phyloP scores from a whole-genome alignment of 768 basidiomycete species.

The Leucocoprinus leucothites region DNA sequence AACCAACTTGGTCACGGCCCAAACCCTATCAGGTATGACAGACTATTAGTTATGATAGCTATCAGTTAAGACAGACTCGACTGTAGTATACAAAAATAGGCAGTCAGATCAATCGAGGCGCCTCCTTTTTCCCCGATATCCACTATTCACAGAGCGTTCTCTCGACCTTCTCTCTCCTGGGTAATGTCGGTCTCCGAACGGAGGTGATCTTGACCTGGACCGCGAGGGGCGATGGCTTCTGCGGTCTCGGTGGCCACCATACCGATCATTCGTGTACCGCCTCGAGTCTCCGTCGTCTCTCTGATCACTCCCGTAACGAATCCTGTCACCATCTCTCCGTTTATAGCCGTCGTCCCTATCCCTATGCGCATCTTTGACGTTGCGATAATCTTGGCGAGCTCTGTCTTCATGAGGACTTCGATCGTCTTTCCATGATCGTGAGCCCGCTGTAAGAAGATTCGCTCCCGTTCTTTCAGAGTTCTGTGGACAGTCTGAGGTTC shows the following conservation, averaged over 20 bases:
- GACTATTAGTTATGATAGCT: too few relatives aligned
- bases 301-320: slow-evolving; percentile 11
- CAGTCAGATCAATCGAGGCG: slow-evolving; percentile 44
- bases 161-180: slow-evolving; percentile 29
- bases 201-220: slow-evolving; percentile 31
- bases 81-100: not conserved
- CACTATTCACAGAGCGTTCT: slow-evolving; percentile 16
- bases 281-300: slow-evolving; percentile 19
- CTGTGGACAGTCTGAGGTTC: slow-evolving; percentile 29
- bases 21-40: too few relatives aligned
- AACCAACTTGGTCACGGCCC: too few relatives aligned
- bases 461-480: slow-evolving; percentile 25
- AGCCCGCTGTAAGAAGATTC: slow-evolving; percentile 16
- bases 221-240: slow-evolving; percentile 22
- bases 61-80: too few relatives aligned
- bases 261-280: slow-evolving; percentile 18
- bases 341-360: slow-evolving; percentile 8
- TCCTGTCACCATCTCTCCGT: slow-evolving; percentile 14
- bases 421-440: slow-evolving; percentile 16
- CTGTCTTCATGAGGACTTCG: slow-evolving; percentile 6
- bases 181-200: slow-evolving; percentile 19
- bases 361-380: not conserved
- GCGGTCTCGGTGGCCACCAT: slow-evolving; percentile 24
- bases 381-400: slow-evolving; percentile 7
- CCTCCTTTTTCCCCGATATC: slow-evolving; percentile 50